These are phyloP conservation scores for Hyaloscypha bicolor DNA, from an alignment of 495 filamentous ascomycete species.

Conservation along the genomic window DNA sequence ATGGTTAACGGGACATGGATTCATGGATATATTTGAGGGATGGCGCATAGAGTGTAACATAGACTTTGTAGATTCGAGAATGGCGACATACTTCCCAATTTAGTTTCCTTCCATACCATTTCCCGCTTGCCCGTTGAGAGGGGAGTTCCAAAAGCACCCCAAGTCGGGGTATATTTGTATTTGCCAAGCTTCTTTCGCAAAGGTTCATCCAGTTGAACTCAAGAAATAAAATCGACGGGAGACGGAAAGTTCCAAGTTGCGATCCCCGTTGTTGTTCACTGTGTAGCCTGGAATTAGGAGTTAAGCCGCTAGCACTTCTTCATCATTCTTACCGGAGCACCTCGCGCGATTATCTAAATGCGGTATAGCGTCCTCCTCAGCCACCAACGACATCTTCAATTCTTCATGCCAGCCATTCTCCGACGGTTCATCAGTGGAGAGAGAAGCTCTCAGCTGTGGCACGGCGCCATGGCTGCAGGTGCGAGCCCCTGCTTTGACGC, in stretches of 20 bases:
- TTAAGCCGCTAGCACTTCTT: neutral
- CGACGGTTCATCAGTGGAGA: too few species aligned
- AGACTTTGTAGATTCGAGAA: neutral
- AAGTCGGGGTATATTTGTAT: too few species aligned
- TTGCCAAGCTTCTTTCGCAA: too few species aligned
- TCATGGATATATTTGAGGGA: neutral
- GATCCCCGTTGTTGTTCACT: neutral
- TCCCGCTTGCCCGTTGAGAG: too few species aligned
- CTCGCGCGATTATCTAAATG: neutral
- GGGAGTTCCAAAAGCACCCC: too few species aligned
- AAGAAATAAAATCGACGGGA: neutral
- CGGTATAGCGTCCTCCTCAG: neutral
- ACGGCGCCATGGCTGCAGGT: too few species aligned
- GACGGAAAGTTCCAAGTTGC: neutral
- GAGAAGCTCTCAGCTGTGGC: too few species aligned
- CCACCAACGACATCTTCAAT: neutral
- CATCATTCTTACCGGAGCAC: neutral
- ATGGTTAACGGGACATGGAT: slow-evolving; percentile 1
- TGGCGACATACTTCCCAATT: neutral
- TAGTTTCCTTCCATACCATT: neutral
- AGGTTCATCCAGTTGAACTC: too few species aligned
- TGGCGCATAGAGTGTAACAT: slow-evolving; percentile 7
- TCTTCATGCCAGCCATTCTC: too few species aligned
- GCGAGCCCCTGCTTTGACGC: too few species aligned
- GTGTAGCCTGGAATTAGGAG: neutral